Base-by-base conservation (phyloP, 164 flowering plant genomes). In the Saururus chinensis region DNA sequence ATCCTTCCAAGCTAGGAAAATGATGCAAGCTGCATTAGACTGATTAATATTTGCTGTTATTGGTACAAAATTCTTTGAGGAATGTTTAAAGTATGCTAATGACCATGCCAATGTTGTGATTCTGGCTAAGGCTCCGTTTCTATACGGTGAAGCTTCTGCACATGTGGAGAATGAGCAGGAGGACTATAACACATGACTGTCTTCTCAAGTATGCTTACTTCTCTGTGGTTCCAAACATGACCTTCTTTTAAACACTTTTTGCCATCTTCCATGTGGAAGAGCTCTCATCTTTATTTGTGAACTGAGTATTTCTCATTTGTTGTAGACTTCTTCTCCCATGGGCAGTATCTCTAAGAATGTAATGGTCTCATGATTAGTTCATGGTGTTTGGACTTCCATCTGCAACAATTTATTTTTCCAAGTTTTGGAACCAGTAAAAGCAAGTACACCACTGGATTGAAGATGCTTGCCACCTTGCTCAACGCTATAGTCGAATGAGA, bases 391-490 rank as follows among this genome's bases (percentile, higher is more conserved):
- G 21, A n/a, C 45, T 35, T 26, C 20, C 60, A 19, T 22, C 25
- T 22, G 19, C 19, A 59, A 19, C 22, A 41, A 26, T 37, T 57
- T 20, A 49, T 40, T n/a, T 68, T 66, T 61, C 12, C 75, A 95
- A 97, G 65, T 95, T 53, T 65, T 89, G 61, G 99, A 95, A 67
- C 97, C 97, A 35, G 73, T 95, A 67, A 85, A 84, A 77, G 88
- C 91, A 73, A 91, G 99, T 63, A 70, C 95, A 70, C 99, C 99
- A 59, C 69, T 95, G 64, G n/a, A n/a, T n/a, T n/a, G 99, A 95
- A 77, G 99, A 95, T 79, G 97, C 99, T 70, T 95, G 99, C 25
- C 97, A 95, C 78, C 97, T 95, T 70, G 99, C 97, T 68, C 99
- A 95, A 72, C 95, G 97, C 35, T 95, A 95, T 70, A 87, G 93